phyloP scores from a whole-genome alignment of 2,329 filamentous ascomycete species.

The Pyricularia grisea region DNA sequence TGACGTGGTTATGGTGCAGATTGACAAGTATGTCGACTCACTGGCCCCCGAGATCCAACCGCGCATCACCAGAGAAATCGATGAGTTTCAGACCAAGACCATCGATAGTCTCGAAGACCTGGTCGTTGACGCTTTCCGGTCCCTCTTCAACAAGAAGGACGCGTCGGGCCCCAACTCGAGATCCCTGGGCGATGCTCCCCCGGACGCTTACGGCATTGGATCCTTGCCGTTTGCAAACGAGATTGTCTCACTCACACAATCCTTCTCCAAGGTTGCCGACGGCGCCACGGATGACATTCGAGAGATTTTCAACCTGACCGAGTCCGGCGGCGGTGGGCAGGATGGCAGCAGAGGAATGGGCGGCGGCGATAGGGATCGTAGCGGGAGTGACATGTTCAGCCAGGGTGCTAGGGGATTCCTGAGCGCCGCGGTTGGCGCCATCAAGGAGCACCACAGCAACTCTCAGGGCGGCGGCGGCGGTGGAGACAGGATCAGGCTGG shows the following conservation, averaged over 20 bases:
- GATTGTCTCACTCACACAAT: constrained; percentile 29
- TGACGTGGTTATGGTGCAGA: constrained; percentile 31
- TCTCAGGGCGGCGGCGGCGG: constrained; percentile 18
- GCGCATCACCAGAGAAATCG: constrained; percentile 33
- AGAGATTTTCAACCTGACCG: constrained; percentile 33
- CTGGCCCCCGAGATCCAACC: constrained; percentile 35
- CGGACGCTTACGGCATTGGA: constrained; percentile 29
- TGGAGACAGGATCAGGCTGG: constrained; percentile 26
- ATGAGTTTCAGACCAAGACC: constrained; percentile 32
- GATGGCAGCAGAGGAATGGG: constrained; percentile 19
- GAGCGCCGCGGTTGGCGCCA: constrained; percentile 28
- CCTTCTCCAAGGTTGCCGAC: constrained; percentile 28
- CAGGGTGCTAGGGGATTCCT: constrained; percentile 25
- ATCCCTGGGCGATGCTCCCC: constrained; percentile 21
- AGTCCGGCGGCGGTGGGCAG: constrained; percentile 14
- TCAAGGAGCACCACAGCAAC: constrained; percentile 24
- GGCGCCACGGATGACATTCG: constrained; percentile 30
- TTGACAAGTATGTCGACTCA: constrained; percentile 37
- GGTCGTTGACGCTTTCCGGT: constrained; percentile 32
- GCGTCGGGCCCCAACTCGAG: constrained; percentile 6
- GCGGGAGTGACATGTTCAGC: constrained; percentile 13
- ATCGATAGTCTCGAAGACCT: constrained; percentile 35
- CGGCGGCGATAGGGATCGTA: constrained; percentile 7
- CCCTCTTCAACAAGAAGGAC: constrained; percentile 29
- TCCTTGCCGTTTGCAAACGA: constrained; percentile 36